Evolutionary conservation across 2,329 filamentous ascomycete species (phyloP).

Genomic region (Cercospora sp.): DNA sequence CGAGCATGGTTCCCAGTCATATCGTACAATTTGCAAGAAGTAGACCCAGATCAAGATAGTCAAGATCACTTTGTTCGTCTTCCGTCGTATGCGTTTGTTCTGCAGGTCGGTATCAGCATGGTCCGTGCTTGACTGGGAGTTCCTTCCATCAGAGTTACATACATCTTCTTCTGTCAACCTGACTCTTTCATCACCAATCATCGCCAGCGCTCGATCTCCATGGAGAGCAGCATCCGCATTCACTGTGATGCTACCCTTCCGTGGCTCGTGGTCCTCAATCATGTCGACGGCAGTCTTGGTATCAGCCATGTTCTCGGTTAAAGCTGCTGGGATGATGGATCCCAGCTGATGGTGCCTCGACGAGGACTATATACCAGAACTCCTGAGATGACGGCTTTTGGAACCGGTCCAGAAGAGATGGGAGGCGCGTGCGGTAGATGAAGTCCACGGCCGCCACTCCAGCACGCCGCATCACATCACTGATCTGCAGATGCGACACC

Average conservation of each 20-base stretch:
- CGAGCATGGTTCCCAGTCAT: no score
- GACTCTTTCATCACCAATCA: conserved; percentile 33
- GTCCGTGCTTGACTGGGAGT: not conserved
- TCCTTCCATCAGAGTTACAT: not conserved
- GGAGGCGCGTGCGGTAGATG: not conserved
- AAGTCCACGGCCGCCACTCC: not conserved
- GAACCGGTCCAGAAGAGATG: not conserved
- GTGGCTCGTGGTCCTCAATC: conserved; percentile 15
- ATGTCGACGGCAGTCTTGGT: conserved; percentile 18
- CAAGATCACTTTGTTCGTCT: conserved; percentile 63
- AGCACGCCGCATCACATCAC: not conserved
- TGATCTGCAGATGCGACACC: conserved; percentile 5
- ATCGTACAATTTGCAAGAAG: conserved; percentile 47
- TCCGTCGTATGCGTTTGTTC: conserved; percentile 58
- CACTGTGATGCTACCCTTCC: conserved; percentile 19
- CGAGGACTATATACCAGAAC: not conserved
- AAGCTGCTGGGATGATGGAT: not conserved
- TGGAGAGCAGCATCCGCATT: conserved; percentile 19
- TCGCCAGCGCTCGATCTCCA: conserved; percentile 26
- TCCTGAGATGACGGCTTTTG: not conserved
- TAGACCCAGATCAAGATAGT: conserved; percentile 59
- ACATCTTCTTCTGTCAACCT: conserved; percentile 43
- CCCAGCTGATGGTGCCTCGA: not conserved
- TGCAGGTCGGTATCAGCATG: conserved; percentile 12
- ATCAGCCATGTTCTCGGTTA: conserved; percentile 4